Evolutionary conservation across 371 early-diverging fungal species (phyloP).

Genomic region (Phascolomyces articulosus): DNA sequence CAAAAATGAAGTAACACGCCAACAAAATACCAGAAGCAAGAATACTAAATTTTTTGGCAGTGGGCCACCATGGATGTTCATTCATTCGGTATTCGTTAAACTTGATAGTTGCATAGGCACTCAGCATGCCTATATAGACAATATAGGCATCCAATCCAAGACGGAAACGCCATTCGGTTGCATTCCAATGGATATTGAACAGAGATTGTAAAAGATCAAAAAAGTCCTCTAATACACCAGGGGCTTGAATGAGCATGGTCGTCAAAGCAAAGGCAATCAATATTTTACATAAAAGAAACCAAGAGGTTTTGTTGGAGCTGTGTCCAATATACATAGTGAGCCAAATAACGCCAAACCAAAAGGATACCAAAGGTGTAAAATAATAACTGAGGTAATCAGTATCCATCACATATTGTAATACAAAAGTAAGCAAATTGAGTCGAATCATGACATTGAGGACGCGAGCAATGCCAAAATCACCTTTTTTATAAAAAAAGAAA

Average conservation of each 20-base stretch:
- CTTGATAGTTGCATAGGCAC: slow-evolving; percentile 49
- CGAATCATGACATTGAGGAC: slow-evolving; percentile 67
- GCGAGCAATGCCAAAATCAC: slow-evolving; percentile 64
- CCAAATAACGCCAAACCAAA: slow-evolving; percentile 74
- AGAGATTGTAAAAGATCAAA: slow-evolving; percentile 41
- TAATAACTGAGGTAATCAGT: slow-evolving; percentile 74
- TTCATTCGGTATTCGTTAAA: slow-evolving; percentile 42
- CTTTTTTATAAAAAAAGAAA: slow-evolving; percentile 69
- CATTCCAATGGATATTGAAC: slow-evolving; percentile 59
- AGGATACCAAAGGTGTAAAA: slow-evolving; percentile 74
- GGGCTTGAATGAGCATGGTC: slow-evolving; percentile 37
- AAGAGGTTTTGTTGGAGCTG: slow-evolving; percentile 41
- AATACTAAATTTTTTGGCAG: slow-evolving; percentile 26
- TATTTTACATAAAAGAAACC: slow-evolving; percentile 56
- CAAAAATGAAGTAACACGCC: slow-evolving; percentile 51
- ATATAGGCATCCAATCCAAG: slow-evolving; percentile 63
- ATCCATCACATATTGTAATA: slow-evolving; percentile 67
- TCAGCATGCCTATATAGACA: slow-evolving; percentile 62
- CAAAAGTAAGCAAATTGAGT: slow-evolving; percentile 69
- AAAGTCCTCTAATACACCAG: slow-evolving; percentile 40
- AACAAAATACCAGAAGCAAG: slow-evolving; percentile 36
- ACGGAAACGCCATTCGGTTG: slow-evolving; percentile 69
- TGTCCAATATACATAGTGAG: slow-evolving; percentile 61
- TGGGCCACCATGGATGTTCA: slow-evolving; percentile 45
- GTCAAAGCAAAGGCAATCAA: slow-evolving; percentile 37